Evolutionary conservation across 345 rosid genomes (phyloP).

Genomic region (Physaria fendleri): DNA sequence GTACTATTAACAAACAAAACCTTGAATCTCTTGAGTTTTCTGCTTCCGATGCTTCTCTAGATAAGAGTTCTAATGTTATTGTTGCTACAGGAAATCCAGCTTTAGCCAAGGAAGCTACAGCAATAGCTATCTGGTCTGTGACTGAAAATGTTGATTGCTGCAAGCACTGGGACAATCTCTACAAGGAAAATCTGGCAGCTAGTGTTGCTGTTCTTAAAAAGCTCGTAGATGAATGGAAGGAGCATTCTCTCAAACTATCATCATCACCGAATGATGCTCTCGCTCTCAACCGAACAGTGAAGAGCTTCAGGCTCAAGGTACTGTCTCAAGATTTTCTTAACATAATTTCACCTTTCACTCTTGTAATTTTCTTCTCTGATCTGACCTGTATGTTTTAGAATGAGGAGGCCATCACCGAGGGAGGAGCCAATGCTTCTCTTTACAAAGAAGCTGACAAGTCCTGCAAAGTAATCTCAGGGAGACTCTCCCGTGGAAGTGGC

Average conservation of each 20-base stretch:
- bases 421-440: conserved; percentile 33
- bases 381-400: conserved; percentile 36
- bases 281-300: conserved; percentile 42
- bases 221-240: conserved; percentile 58
- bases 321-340: not conserved
- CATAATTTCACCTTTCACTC: not conserved
- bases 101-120: conserved; percentile 65
- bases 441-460: conserved; percentile 48
- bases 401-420: conserved; percentile 42
- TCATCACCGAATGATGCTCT: conserved; percentile 34
- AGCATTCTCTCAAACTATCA: conserved; percentile 39
- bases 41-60: not conserved
- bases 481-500: conserved; percentile 39
- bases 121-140: conserved; percentile 55
- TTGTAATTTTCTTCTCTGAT: not conserved
- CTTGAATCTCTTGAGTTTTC: no score
- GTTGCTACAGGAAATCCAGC: conserved; percentile 44
- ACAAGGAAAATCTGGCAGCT: conserved; percentile 52
- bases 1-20: not conserved
- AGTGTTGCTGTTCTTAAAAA: conserved; percentile 48
- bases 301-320: conserved; percentile 60
- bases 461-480: conserved; percentile 44
- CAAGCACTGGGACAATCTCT: conserved; percentile 67
- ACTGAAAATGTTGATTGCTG: conserved; percentile 59
- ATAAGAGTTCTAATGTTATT: conserved; percentile 6